phyloP scores from a whole-genome alignment of 2,329 filamentous ascomycete species.

The Aspergillus versicolor region DNA sequence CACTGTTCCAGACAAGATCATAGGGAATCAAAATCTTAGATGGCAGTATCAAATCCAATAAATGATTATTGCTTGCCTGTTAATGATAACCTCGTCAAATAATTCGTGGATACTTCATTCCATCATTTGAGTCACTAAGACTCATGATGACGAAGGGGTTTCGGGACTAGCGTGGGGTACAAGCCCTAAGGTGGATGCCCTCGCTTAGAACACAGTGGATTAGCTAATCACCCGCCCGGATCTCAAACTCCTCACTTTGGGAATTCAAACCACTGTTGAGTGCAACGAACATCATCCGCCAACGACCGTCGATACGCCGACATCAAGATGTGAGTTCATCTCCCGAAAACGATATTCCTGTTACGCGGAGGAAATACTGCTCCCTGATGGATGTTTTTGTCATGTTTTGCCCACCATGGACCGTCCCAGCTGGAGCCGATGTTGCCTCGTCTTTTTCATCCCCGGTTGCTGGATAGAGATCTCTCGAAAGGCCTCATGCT shows the following conservation, averaged over 20 bases:
- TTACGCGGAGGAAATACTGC: constrained; percentile 20
- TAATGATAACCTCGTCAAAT: no score
- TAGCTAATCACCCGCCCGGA: constrained; percentile 40
- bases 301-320: constrained; percentile 48
- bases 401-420: constrained; percentile 7
- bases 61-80: no score
- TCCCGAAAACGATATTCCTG: constrained; percentile 21
- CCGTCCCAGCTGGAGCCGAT: constrained; percentile 10
- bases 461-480: background rate
- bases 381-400: constrained; percentile 19
- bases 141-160: background rate
- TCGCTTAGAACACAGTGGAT: constrained; percentile 41
- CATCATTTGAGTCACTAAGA: background rate
- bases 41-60: no score
- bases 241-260: constrained; percentile 42
- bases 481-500: constrained; percentile 26
- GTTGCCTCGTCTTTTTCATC: constrained; percentile 5
- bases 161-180: constrained; percentile 22
- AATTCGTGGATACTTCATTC: background rate
- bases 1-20: background rate
- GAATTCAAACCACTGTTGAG: constrained; percentile 38
- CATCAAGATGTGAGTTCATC: constrained; percentile 47
- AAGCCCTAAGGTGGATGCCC: constrained; percentile 39
- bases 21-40: background rate
- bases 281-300: constrained; percentile 46